phyloP scores from a whole-genome alignment of 768 basidiomycete genomes.

The Mycena capillaripes region DNA sequence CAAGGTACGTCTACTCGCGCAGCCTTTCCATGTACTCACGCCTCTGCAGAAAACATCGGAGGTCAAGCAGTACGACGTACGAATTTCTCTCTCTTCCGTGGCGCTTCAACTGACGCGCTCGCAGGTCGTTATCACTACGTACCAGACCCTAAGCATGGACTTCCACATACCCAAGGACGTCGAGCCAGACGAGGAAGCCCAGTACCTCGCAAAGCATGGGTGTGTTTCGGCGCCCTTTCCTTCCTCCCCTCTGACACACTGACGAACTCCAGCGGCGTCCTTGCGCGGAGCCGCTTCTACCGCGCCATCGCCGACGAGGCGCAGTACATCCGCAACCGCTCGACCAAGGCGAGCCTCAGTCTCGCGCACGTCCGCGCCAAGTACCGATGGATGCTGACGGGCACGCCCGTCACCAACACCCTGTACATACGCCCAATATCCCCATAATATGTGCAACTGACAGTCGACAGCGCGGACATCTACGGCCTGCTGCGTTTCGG shows the following conservation, averaged over 20 bases:
- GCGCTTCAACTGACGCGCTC: slow-evolving; percentile 8
- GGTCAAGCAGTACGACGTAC: slow-evolving; percentile 68
- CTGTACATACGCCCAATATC: slow-evolving; percentile 53
- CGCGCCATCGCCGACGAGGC: slow-evolving; percentile 86
- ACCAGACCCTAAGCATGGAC: slow-evolving; percentile 77
- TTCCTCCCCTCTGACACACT: neutral
- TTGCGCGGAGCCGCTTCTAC: slow-evolving; percentile 75
- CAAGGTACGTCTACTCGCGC: slow-evolving; percentile 49
- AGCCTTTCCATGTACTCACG: neutral
- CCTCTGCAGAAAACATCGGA: slow-evolving; percentile 56
- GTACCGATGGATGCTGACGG: slow-evolving; percentile 86
- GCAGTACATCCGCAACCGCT: slow-evolving; percentile 80
- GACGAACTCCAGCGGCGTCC: slow-evolving; percentile 61
- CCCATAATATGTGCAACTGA: neutral
- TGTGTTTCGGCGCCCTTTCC: slow-evolving; percentile 40
- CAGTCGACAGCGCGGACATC: slow-evolving; percentile 67
- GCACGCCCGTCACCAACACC: slow-evolving; percentile 82
- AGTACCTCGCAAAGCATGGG: slow-evolving; percentile 67
- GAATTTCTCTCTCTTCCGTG: slow-evolving; percentile 25
- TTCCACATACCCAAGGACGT: slow-evolving; percentile 66
- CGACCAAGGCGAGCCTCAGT: slow-evolving; percentile 70
- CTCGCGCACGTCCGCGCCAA: slow-evolving; percentile 72
- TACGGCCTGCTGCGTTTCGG: slow-evolving; percentile 82
- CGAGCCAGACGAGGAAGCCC: slow-evolving; percentile 59
- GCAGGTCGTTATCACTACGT: slow-evolving; percentile 83